Evolutionary conservation across 352 stramenopile genomes (phyloP).

Genomic region (Peronosclerospora sorghi): DNA sequence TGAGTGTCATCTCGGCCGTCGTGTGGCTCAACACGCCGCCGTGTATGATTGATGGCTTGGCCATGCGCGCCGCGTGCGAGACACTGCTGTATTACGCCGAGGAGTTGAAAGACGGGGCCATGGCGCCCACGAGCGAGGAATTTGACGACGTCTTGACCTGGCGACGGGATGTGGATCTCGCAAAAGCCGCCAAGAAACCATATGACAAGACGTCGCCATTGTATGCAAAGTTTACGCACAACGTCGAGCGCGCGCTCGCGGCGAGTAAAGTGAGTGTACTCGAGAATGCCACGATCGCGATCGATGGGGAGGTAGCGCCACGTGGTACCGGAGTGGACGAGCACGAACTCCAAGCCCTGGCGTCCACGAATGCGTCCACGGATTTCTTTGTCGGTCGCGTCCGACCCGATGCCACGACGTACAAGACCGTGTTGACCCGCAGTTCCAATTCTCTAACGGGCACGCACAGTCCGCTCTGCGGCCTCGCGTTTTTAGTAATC

Average conservation of each 20-base stretch:
- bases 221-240: conserved; percentile 37
- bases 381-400: conserved; percentile 25
- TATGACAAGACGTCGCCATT: conserved; percentile 39
- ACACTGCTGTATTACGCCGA: conserved; percentile 52
- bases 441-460: no score
- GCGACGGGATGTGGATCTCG: conserved; percentile 41
- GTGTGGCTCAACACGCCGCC: conserved; percentile 31
- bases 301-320: conserved; percentile 17
- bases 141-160: conserved; percentile 45
- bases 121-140: conserved; percentile 22
- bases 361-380: conserved; percentile 18
- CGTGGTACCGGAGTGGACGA: conserved; percentile 13
- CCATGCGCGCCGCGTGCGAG: conserved; percentile 43
- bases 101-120: conserved; percentile 20
- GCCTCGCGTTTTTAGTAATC: no score
- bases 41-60: conserved; percentile 40
- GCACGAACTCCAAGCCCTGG: no score
- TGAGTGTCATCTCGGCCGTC: conserved; percentile 36
- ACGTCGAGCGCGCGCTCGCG: conserved; percentile 23
- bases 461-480: no score
- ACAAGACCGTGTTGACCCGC: no score
- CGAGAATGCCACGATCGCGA: conserved; percentile 28
- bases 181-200: conserved; percentile 28
- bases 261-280: conserved; percentile 32
- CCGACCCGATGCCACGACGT: conserved; percentile 12